A percentile compares a stretch with the other conserved stretches of the same genome.
Evolutionary conservation across 805 yeast genomes (phyloP).

Genomic region (Suhomyces vadensis): DNA sequence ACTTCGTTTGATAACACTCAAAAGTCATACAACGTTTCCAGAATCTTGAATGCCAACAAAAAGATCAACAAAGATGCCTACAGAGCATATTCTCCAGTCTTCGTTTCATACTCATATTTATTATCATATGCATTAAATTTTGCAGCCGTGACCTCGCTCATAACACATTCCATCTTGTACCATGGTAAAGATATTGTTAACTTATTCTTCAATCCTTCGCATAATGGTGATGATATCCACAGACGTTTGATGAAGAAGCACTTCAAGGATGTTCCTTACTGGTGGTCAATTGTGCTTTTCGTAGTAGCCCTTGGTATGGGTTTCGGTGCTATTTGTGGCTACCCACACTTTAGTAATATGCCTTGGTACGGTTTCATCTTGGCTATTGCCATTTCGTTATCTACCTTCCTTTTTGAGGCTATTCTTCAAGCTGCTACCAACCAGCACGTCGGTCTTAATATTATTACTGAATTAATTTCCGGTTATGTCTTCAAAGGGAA

Average conservation of each 20-base stretch:
- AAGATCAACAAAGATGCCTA: slow-evolving; percentile 17
- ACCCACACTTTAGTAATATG: slow-evolving; percentile 16
- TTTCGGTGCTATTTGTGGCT: slow-evolving; percentile 17
- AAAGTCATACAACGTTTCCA: slow-evolving; percentile 18
- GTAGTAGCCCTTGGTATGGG: slow-evolving; percentile 21
- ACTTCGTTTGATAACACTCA: slow-evolving; percentile 21
- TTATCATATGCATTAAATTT: slow-evolving; percentile 23
- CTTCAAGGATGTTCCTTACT: slow-evolving; percentile 21
- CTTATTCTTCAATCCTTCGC: slow-evolving; percentile 16
- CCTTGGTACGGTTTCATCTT: slow-evolving; percentile 20
- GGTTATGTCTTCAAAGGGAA: slow-evolving; percentile 21
- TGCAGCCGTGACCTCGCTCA: slow-evolving; percentile 21
- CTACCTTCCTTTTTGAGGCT: slow-evolving; percentile 19
- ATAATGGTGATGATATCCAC: slow-evolving; percentile 22
- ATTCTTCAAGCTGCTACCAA: slow-evolving; percentile 21
- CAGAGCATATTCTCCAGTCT: slow-evolving; percentile 21
- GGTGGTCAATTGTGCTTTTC: slow-evolving; percentile 27
- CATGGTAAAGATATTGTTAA: slow-evolving; percentile 20
- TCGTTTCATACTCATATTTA: slow-evolving; percentile 20
- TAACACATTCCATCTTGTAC: slow-evolving; percentile 20
- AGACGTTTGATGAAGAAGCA: slow-evolving; percentile 19
- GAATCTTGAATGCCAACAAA: slow-evolving; percentile 16
- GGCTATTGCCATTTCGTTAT: slow-evolving; percentile 16
- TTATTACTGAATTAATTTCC: slow-evolving; percentile 20
- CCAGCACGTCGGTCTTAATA: slow-evolving; percentile 20